Evolutionary conservation across 2,329 filamentous ascomycete genomes (phyloP).

Genomic region (Penicillium vulpinum): DNA sequence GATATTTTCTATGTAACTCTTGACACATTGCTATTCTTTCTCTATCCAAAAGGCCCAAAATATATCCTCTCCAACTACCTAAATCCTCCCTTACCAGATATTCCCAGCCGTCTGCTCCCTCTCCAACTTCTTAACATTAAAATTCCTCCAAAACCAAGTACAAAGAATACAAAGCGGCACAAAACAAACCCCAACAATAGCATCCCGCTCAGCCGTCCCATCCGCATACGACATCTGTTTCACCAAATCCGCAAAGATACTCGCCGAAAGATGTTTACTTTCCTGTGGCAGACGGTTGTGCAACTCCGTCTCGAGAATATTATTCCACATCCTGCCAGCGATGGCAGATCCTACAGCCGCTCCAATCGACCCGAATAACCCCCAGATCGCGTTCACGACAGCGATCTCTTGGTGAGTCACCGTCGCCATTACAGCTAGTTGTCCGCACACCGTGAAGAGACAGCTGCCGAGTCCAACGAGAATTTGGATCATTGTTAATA

Average conservation of each 20-base stretch:
- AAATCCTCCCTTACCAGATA: not conserved
- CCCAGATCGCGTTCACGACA: conserved; percentile 7
- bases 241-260: conserved; percentile 11
- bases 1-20: not conserved
- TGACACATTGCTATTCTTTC: not conserved
- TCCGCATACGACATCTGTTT: conserved; percentile 37
- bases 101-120: conserved; percentile 10
- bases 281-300: conserved; percentile 1
- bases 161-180: conserved; percentile 9
- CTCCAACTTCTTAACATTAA: conserved; percentile 10
- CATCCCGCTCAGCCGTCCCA: conserved; percentile 44
- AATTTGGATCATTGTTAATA: conserved; percentile 10
- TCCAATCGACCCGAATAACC: conserved; percentile 9
- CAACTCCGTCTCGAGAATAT: conserved; percentile 2
- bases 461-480: conserved; percentile 9
- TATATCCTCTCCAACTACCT: not conserved
- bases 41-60: not conserved
- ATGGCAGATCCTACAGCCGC: conserved; percentile 7
- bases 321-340: conserved; percentile 13
- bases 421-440: conserved; percentile 8
- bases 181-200: conserved; percentile 40
- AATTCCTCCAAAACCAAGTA: conserved; percentile 11
- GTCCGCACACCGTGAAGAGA: conserved; percentile 6
- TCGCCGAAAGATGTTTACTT: conserved; percentile 5
- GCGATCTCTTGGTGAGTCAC: conserved; percentile 12